Evolutionary conservation across 2,329 filamentous ascomycete species (phyloP), one percentile per base, ranked within the genome.

Genomic region (Parasarocladium wereldwijsianum): DNA sequence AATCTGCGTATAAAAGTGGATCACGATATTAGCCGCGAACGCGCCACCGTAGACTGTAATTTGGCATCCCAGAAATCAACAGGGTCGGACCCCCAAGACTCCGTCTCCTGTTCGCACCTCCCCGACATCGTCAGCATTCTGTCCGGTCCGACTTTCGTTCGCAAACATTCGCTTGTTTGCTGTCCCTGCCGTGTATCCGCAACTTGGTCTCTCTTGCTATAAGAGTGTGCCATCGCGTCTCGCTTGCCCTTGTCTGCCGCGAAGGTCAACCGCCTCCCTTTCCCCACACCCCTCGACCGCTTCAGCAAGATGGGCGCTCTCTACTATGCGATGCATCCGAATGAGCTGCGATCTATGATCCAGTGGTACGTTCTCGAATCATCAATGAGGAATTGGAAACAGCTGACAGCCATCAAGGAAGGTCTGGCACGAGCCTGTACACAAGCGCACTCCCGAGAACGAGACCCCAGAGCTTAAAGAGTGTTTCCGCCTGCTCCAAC

Each of bases 391-490:
- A 8, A 4, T 15, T 21, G 8, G 19, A 8, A 21, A 21, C n/a
- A 16, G 23, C 26, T 38, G 28, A 26, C 24, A n/a, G 24, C 31
- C 28, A 13, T 29, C 36, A 28, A 93, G 85, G 85, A 93, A 93
- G 62, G 62, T 93, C 43, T 96, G 86, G 85, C 90, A 96, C 60
- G 84, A 93, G 39, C 79, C 90, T 9, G 84, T 93, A 13, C 84
- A 96, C 62, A 70, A 67, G 49, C 82, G 87, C 49, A 70, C 93
- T 47, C 66, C 71, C 39, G 62, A 64, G 36, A 81, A 81, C 41
- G 90, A 96, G 56, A 64, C 74, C 17, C 60, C 66, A 32, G 77
- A 77, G 11, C 67, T 92, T 37, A 70, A 72, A 52, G 66, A 74
- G 64, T 96, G 90, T 64, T 96, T 93, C 62, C 62, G 80, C 39